Evolutionary conservation across 2,329 filamentous ascomycete genomes (phyloP), one percentile per base, ranked within the genome.

Genomic region (Torrubiella hemipterigena): DNA sequence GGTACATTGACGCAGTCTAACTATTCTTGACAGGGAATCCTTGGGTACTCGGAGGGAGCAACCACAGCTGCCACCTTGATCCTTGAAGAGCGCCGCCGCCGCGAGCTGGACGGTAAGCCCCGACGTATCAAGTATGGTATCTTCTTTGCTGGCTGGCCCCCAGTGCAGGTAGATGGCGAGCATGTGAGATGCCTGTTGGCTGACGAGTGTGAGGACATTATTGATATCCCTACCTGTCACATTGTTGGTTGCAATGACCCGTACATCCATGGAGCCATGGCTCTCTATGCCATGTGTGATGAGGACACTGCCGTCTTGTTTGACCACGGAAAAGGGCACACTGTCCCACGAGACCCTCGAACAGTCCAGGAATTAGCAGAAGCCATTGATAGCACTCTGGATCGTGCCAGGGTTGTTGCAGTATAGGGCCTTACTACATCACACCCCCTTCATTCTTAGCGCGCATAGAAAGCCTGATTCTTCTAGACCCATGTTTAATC

Each of bases 271-370:
- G 73, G 73, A 0, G 68, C 69, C 3, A 62, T 76, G 54, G 69
- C 72, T 0, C 57, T 78, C 4, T 77, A 68, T 51, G 73, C 73
- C 40, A 60, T 75, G 16, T 79, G 73, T 39, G 67, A 77, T 28
- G 63, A 62, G 1, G 72, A 77, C 35, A 65, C 55, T 2, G 72
- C 72, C 0, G 58, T 63, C 20, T 57, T 78, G n/a, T 77, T 77
- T 37, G 73, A 79, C 40, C 72, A 77, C 38, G 73, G 70, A 5
- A 76, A 76, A 42, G 74, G 73, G 0, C 74, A 79, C 44, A 76
- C 69, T 0, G 54, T 78, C 5, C 73, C 74, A 0, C 55, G 70
- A 37, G 67, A 71, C 33, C 57, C 55, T 32, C 55, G 53, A 11
- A 64, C 63, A 0, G 56, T 68, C 32, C 55, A 56, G 38, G 64